Evolutionary conservation across 371 early-diverging fungal species (phyloP).

Genomic region (Mortierella sp.): DNA sequence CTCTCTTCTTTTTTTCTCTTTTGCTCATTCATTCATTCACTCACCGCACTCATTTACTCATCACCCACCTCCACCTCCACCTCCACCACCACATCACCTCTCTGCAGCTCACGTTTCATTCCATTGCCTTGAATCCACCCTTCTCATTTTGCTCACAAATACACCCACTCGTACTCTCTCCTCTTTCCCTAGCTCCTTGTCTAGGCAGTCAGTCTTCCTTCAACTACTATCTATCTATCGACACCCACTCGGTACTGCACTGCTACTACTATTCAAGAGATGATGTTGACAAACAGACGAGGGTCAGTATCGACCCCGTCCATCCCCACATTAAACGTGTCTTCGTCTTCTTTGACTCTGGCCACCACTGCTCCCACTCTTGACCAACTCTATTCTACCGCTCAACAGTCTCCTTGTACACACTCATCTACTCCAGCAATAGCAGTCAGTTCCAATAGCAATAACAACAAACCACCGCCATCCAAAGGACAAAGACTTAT

Average conservation of each 20-base stretch:
- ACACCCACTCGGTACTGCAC: no score
- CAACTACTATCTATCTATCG: no score
- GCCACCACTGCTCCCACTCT: neutral
- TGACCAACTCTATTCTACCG: neutral
- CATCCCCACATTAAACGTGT: neutral
- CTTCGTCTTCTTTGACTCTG: neutral
- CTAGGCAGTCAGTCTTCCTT: no score
- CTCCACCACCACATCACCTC: no score
- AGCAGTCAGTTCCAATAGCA: neutral
- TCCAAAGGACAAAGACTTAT: neutral
- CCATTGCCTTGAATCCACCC: no score
- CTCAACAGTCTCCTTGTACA: neutral
- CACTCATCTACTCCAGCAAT: neutral
- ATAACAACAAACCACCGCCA: neutral
- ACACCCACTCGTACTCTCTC: no score
- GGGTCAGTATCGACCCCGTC: neutral
- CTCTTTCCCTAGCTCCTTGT: no score
- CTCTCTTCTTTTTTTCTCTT: neutral
- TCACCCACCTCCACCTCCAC: no score
- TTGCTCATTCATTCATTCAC: neutral
- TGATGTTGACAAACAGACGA: neutral
- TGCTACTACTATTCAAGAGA: no score
- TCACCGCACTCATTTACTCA: no score
- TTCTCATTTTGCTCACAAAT: no score
- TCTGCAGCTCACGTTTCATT: no score